Evolutionary conservation across 2,329 filamentous ascomycete species (phyloP), one percentile per base, ranked within the genome.

Genomic region (Aspergillus aculeatinus): DNA sequence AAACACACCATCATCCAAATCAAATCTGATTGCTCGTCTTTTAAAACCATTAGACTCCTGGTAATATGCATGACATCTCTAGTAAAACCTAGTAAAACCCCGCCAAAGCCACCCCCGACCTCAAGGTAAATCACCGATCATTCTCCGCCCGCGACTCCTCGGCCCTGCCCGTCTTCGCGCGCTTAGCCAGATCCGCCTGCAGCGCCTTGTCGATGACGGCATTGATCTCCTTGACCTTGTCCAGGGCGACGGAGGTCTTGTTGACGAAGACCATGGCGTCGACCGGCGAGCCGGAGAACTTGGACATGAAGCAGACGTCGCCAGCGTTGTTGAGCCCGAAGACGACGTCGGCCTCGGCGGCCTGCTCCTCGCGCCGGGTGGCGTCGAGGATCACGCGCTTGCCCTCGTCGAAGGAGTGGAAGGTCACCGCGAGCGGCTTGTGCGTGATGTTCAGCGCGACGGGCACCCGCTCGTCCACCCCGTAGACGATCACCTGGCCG

Each of bases 361-460:
- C 77, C 59, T 79, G 78, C 83, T 71, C 85, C 82, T 76, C 79
- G 63, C 74, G 77, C 58, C 74, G 71, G 14, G 76, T 79, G n/a
- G 80, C 77, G 63, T 81, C 80, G 12, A 81, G 61, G 12, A 82
- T 71, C 33, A 80, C 69, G 35, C 74, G 70, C 27, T 74, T 76
- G 19, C 79, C 79, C 33, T 76, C 77, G 42, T 82, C 77, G 65
- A 90, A 97, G 72, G 92, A 94, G 69, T 87, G 91, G 76, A 96
- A 96, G 0, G 92, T 96, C 50, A 97, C 83, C 72, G 93, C 96
- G 57, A 97, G 89, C 1, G 95, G 95, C 67, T 91, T 90, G 77
- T 98, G 95, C 65, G 97, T 85, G 81, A 96, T 91, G 68, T 91
- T 92, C 63, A 99, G 82, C 51, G 92, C 88, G 50, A 97, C 91